A percentile compares a stretch with the other conserved stretches of the same genome.
These are phyloP conservation scores for Leishmania tropica DNA, from an alignment of 208 protist genomes.

Conservation along the genomic window DNA sequence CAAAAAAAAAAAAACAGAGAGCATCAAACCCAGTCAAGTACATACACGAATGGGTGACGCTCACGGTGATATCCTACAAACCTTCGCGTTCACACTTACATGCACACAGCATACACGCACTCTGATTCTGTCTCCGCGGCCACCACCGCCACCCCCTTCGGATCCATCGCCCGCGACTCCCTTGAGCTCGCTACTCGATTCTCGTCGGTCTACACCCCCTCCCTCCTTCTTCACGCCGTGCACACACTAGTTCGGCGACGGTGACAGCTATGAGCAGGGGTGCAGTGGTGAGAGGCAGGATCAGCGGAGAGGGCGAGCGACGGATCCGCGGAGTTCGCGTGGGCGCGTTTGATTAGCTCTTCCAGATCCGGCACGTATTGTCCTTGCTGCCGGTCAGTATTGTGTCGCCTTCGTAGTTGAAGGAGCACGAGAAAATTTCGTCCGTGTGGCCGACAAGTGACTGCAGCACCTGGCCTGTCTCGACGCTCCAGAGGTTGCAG, in stretches of 20 bases:
- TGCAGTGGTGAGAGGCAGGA: neutral
- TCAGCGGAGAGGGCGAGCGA: neutral
- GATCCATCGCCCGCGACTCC: neutral
- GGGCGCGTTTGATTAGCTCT: constrained; percentile 43
- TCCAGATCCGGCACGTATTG: constrained; percentile 97
- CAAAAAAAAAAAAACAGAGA: neutral
- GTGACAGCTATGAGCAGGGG: neutral
- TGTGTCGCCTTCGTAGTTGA: constrained; percentile 96
- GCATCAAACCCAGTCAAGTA: no score
- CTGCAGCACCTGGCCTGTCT: constrained; percentile 88
- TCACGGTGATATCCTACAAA: neutral
- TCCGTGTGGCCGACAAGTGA: constrained; percentile 95
- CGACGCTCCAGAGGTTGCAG: constrained; percentile 93
- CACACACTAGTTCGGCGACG: neutral
- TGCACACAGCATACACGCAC: neutral
- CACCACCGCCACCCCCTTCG: neutral
- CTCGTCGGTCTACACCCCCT: neutral
- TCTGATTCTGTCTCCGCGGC: neutral
- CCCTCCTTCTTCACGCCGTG: neutral
- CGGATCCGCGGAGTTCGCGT: neutral
- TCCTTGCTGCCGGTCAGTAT: constrained; percentile 97
- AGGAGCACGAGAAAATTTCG: constrained; percentile 96
- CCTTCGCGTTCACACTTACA: neutral
- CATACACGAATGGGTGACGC: no score
- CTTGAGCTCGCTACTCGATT: neutral